Evolutionary conservation across 2,329 filamentous ascomycete species (phyloP).

Genomic region (Pleurostoma richardsiae): DNA sequence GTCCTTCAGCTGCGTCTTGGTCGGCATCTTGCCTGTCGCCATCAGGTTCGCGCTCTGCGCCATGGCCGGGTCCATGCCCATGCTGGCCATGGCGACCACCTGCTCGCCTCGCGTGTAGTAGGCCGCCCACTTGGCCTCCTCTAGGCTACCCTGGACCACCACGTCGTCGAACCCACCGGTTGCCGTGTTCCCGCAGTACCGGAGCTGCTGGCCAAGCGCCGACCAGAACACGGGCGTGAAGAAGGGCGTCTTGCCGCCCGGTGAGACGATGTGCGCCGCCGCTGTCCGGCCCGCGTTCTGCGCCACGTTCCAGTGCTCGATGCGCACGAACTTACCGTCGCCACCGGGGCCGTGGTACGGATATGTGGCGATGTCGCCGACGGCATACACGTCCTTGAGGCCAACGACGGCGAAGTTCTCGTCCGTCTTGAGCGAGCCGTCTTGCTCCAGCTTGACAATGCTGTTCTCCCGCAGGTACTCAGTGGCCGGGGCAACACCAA

Average conservation of each 20-base stretch:
- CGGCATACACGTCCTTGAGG: constrained; percentile 78
- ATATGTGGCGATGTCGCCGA: constrained; percentile 93
- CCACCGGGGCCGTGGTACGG: constrained; percentile 90
- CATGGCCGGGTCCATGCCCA: constrained; percentile 88
- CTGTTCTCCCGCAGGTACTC: constrained; percentile 73
- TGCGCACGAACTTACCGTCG: constrained; percentile 67
- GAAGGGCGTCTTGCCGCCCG: constrained; percentile 54
- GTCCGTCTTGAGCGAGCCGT: constrained; percentile 82
- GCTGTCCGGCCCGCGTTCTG: constrained; percentile 85
- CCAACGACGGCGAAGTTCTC: constrained; percentile 73
- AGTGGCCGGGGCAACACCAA: constrained; percentile 83
- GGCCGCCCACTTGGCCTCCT: constrained; percentile 77
- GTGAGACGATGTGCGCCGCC: constrained; percentile 69
- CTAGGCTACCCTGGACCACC: constrained; percentile 70
- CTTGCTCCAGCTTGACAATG: constrained; percentile 65
- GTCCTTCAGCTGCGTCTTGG: constrained; percentile 68
- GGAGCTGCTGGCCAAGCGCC: constrained; percentile 79
- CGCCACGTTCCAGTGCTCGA: constrained; percentile 98
- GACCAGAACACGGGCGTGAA: constrained; percentile 98
- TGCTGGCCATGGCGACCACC: constrained; percentile 84
- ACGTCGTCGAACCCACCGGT: constrained; percentile 78
- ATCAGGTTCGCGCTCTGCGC: constrained; percentile 79
- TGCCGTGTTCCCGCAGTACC: constrained; percentile 84
- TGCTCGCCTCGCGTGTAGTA: constrained; percentile 86
- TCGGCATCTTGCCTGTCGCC: constrained; percentile 74